Base-by-base conservation (phyloP, 495 filamentous ascomycete species). In the Xylaria intraflava region DNA sequence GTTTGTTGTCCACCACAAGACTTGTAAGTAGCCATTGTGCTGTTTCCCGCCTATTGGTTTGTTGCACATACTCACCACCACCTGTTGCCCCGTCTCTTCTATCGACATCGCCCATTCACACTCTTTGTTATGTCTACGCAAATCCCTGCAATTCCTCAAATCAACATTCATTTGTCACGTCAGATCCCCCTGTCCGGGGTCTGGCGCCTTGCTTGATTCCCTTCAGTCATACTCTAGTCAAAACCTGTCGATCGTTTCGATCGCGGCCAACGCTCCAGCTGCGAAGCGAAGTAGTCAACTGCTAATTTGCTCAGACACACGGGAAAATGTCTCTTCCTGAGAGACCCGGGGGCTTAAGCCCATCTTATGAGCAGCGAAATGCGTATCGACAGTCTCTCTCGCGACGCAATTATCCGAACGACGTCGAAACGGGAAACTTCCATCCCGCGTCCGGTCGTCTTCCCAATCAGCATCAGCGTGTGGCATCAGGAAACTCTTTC, bases 321-420 rank as follows among this genome's bases (percentile, higher is more conserved):
- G 69, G 61, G 53, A 69, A 51, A 58, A 88, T 88, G 85, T 86
- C 85, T 66, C 73, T 85, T 54, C 83, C 86, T 51, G 80, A 83
- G 65, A 73, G 82, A 62, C 84, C 85, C 17, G 75, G 75, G 51
- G 75, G 72, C 50, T 73, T 76, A 56, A 82, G 76, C 55, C 79
- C 84, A 36, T 74, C 78, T 38, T 79, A 78, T 53, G 83, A 86
- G 52, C 80, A 80, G 55, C 70, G 72, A 52, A 65, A 51, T 51
- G 56, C 82, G 36, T 88, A 86, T 61, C 84, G 83, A 52, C 81
- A 87, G 41, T 83, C 86, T 33, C 81, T 82, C 4, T 81, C 83
- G 26, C 80, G 87, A 51, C 82, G 79, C 22, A 67, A 67, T 39
- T 75, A 83, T 26, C 80, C 83, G 38, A 74, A 78, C 36, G 87